Evolutionary conservation across 2,329 filamentous ascomycete species (phyloP), one percentile per base, ranked within the genome.

Genomic region (Aureobasidium vineae): DNA sequence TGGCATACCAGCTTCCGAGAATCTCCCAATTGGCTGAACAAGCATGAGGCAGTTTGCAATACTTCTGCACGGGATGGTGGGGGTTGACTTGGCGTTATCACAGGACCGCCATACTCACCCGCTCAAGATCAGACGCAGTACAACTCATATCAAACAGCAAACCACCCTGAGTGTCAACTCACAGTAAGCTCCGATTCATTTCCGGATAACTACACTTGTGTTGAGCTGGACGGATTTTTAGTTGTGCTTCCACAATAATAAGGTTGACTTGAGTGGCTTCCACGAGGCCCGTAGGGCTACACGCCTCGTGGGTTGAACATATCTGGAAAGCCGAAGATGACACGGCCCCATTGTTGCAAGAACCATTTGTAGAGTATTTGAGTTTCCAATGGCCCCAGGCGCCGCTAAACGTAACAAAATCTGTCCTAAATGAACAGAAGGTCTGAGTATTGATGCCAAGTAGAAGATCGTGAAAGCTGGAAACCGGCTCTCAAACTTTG

Each of bases 351-450:
- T 45, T 3, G 54, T 19, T 53, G 53, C 21, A 56, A 26, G 36
- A 56, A 56, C 53, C 53, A 28, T 28, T 23, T 43, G 36, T 31
- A 19, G 13, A 59, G 54, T 43, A 41, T 59, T 59, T 59, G 54
- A 45, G 54, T 43, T 59, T 56, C 21, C 36, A n/a, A 26, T 23
- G 36, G 21, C 23, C 38, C 10, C 8, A 57, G 13, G 6, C 36
- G 41, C 23, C 7, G n/a, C 6, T 19, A 45, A 43, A 59, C 54
- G 54, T 43, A 59, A 59, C 5, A 31, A 16, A 31, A 40, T 31
- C 4, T n/a, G 21, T 28, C 19, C 23, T 40, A 31, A 19, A 33
- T 43, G 38, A 45, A 59, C 38, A 31, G 23, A 43, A 26, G 54
- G 54, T 23, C 36, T 56, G 52, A 19, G 28, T 49, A 49, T 26